Evolutionary conservation across 2,329 filamentous ascomycete species (phyloP), one percentile per base, ranked within the genome.

Genomic region (Magnaporthales sp.): DNA sequence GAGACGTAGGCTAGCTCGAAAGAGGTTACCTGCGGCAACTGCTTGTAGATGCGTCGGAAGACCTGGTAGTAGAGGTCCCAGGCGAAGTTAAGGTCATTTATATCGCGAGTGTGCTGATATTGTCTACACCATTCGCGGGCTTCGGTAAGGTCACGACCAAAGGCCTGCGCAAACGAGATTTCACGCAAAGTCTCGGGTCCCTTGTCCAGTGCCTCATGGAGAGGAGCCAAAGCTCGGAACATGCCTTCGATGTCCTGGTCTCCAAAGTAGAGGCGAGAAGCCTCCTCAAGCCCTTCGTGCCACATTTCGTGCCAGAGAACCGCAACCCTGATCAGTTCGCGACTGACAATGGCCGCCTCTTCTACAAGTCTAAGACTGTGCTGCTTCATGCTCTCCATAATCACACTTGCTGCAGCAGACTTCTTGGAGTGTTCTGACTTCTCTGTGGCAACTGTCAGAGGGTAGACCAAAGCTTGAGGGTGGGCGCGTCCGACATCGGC

Each of bases 51-150:
- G 75, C 96, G 91, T 68, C 93, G 89, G 87, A 99, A 99, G 0
- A 98, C 95, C 71, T 96, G 93, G 78, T 99, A 99, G 79, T 99
- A 99, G 15, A 99, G 86, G 78, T 99, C 96, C 95, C 95, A 99
- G 7, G 95, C 95, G 77, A 97, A 93, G 74, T 98, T 99, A 62
- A 99, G 86, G 75, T 99, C 96, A 63, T 92, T 94, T 68, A 95
- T 88, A 74, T 99, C 95, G 64, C 89, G 85, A n/a, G 91, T 95
- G 56, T 88, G 87, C 73, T 92, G 90, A 78, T 96, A 99, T 66
- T 96, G 91, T 69, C 91, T 89, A 76, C 95, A 99, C 90, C 95
- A 99, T 71, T 98, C 93, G 68, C 92, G 90, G 9, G 95, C 96
- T 77, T 99, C 96, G 68, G 92, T 90, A 26, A 99, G 84, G 75